Percentiles rank a stretch among this genome's conserved stretches.
phyloP scores from a whole-genome alignment of 2,329 filamentous ascomycete species.

The Aspergillus sp. region DNA sequence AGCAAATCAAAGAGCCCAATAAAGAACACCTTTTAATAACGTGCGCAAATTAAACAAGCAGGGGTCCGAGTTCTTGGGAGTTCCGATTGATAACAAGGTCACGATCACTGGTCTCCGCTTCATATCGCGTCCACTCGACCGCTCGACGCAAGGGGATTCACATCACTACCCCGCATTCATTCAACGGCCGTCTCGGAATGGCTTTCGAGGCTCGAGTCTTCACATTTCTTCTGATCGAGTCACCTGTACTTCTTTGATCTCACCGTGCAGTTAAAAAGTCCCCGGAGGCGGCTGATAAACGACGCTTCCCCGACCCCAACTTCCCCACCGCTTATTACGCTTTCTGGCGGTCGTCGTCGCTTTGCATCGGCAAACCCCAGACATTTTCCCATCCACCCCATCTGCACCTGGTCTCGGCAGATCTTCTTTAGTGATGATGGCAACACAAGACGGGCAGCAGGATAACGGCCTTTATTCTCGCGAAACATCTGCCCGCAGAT shows the following conservation, averaged over 20 bases:
- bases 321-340: conserved; percentile 37
- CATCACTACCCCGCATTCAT: conserved; percentile 29
- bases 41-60: not conserved
- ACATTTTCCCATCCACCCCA: conserved; percentile 16
- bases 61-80: conserved; percentile 11
- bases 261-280: conserved; percentile 4
- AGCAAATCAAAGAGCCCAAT: not conserved
- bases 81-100: conserved; percentile 20
- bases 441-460: conserved; percentile 15
- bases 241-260: not conserved
- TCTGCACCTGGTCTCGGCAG: conserved; percentile 17
- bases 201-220: not conserved
- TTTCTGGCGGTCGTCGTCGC: conserved; percentile 35
- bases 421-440: conserved; percentile 19
- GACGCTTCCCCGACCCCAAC: not conserved
- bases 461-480: conserved; percentile 20
- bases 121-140: not conserved
- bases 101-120: conserved; percentile 5
- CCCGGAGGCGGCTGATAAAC: conserved; percentile 4
- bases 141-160: conserved; percentile 5
- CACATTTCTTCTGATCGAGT: not conserved
- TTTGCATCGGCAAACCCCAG: conserved; percentile 38
- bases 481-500: conserved; percentile 24
- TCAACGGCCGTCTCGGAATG: not conserved
- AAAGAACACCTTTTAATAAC: not conserved